These are phyloP conservation scores for Nigrospora osmanthi DNA, from an alignment of 2,329 filamentous ascomycete species.

Conservation along the genomic window DNA sequence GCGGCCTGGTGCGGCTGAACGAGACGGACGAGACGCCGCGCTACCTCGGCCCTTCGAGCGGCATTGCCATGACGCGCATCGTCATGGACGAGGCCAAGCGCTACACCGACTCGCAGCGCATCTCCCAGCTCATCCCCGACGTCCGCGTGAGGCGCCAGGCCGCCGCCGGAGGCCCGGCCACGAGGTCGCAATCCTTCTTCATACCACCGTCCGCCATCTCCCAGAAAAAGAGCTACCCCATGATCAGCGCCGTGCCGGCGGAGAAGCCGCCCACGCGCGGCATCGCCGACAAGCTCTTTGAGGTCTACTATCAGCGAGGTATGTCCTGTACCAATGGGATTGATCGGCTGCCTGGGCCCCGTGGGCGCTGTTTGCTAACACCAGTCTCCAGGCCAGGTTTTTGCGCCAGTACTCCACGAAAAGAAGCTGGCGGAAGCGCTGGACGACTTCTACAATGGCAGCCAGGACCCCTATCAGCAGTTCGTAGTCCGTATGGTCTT, in stretches of 20 bases:
- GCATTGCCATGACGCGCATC: conserved; percentile 87
- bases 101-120: conserved; percentile 82
- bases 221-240: conserved; percentile 81
- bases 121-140: conserved; percentile 85
- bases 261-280: conserved; percentile 64
- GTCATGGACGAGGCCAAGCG: conserved; percentile 96
- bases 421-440: conserved; percentile 68
- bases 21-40: conserved; percentile 80
- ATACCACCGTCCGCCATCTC: conserved; percentile 40
- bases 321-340: not conserved
- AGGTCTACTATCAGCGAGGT: conserved; percentile 80
- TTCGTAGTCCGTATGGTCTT: conserved; percentile 88
- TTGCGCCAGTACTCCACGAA: conserved; percentile 84
- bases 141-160: conserved; percentile 49
- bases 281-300: conserved; percentile 70
- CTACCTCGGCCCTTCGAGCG: conserved; percentile 88
- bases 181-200: conserved; percentile 58
- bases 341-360: too few relatives aligned
- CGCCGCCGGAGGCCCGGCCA: conserved; percentile 21
- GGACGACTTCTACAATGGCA: conserved; percentile 71
- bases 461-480: conserved; percentile 72
- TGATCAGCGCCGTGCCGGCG: conserved; percentile 79
- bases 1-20: conserved; percentile 76
- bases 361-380: conserved; percentile 11
- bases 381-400: conserved; percentile 61